Evolutionary conservation across 2,329 filamentous ascomycete genomes (phyloP), one percentile per base, ranked within the genome.

Genomic region (Calycina marina): DNA sequence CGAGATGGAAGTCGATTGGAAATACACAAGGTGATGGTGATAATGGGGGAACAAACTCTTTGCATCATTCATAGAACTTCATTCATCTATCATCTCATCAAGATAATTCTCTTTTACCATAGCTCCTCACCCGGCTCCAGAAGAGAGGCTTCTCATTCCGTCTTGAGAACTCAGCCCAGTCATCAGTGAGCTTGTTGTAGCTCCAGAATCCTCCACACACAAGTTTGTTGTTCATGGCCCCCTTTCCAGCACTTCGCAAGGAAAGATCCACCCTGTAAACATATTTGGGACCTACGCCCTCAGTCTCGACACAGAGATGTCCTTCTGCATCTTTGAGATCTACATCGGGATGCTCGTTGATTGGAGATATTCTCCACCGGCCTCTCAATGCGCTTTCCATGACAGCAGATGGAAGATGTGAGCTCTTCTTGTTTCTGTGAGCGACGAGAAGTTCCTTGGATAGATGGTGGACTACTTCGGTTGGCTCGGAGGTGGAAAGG

Each of bases 151-250:
- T 76, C 35, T 74, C 63, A 43, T 77, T 69, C 52, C 65, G 68
- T 24, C 74, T 54, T 10, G 57, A 55, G 56, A 96, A 96, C 57
- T 82, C 78, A 4, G 67, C 82, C 80, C 82, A 90, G 56, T 94
- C 86, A 52, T 93, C 85, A 5, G 84, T 93, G 48, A 93, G 56
- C 44, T 71, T 69, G 52, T 96, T 93, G 52, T 92, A 88, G 58
- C 77, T 88, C 72, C 83, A 93, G 52, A 86, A 94, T 1, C 80
- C 78, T 47, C 79, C 78, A 88, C 90, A 98, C 1, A 63, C 60
- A 31, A 98, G 58, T 57, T 92, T 93, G 40, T 88, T 94, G 49
- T 92, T 93, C 51, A 74, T 72, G 0, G 74, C 62, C 0, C 65
- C 67, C 41, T 65, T 69, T 9, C 71, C 67, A 0, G 76, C 70